Evolutionary conservation across 495 filamentous ascomycete species (phyloP).

Genomic region (Penicillium crystallinum): DNA sequence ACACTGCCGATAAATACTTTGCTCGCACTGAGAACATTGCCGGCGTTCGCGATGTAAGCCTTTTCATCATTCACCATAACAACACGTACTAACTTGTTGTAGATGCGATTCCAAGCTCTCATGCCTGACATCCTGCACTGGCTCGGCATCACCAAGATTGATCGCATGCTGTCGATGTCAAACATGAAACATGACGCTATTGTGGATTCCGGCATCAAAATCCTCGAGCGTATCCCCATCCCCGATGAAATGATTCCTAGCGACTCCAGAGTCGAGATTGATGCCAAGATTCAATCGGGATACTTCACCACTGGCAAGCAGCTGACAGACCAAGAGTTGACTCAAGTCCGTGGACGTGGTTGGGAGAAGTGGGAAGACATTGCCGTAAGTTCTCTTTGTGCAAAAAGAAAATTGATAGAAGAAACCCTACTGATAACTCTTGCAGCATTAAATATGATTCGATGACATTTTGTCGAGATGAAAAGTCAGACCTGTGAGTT

Average conservation of each 20-base stretch:
- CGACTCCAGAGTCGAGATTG: constrained; percentile 95
- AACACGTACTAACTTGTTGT: not conserved
- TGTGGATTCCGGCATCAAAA: constrained; percentile 90
- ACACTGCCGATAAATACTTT: constrained; percentile 96
- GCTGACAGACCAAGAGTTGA: constrained; percentile 81
- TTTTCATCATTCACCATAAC: not conserved
- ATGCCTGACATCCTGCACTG: constrained; percentile 99
- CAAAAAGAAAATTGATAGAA: not conserved
- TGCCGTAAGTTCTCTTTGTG: constrained; percentile 48
- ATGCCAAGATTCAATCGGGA: constrained; percentile 96
- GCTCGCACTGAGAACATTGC: constrained; percentile 95
- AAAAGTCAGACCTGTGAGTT: not conserved
- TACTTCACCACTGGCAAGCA: constrained; percentile 93
- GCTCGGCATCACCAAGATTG: constrained; percentile 98
- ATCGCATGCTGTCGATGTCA: constrained; percentile 97
- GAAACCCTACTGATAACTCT: not conserved
- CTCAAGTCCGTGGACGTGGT: constrained; percentile 77
- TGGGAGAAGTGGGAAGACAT: constrained; percentile 79
- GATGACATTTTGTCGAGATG: no score
- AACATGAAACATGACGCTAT: constrained; percentile 99
- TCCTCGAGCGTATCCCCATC: constrained; percentile 87
- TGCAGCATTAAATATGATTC: constrained; percentile 14
- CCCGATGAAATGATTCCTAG: constrained; percentile 92
- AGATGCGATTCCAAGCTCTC: constrained; percentile 97
- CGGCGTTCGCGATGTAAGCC: constrained; percentile 68